Evolutionary conservation across 371 early-diverging fungal genomes (phyloP), one percentile per base, ranked within the genome.

Genomic region (Mortierella sp.): DNA sequence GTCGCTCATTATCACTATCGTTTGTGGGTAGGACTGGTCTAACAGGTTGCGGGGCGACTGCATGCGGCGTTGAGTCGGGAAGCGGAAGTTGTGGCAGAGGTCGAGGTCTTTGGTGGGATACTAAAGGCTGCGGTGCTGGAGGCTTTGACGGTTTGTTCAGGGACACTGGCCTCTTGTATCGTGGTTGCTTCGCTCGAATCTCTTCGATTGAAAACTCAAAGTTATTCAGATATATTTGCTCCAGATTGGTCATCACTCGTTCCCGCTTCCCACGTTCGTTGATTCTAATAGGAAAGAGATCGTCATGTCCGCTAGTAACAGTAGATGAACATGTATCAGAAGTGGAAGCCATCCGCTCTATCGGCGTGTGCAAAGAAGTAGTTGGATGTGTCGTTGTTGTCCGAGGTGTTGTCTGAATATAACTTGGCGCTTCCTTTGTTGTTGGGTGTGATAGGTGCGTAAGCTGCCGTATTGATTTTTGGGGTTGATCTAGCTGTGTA

Each of bases 191-290:
- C 18, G 72, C 58, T 21, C 58, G 38, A 16, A 72, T 61, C 42
- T 72, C 72, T n/a, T 72, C 72, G 5, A 66, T 19, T 13, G 57
- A 58, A 10, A 61, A 62, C 27, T 72, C 71, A 4, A 60, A 41
- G 8, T 41, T 59, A 31, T 43, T 51, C 10, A 39, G 30, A 43
- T 72, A 72, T 8, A 67, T 54, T 9, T 53, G 61, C 9, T 41
- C 30, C 26, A 62, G 39, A 39, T 72, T 67, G 21, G 58, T 19
- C 72, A 63, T 67, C n/a, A 67, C 46, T 6, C 67, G 43, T 31
- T 67, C 67, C 0, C 23, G 34, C 12, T 28, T 58, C 13, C 64
- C 62, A 4, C 14, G 26, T 16, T 58, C 55, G 21, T 41, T 57
- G 2, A 27, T 27, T 9, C 28, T 53, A 5, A 58, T 23, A 43